phyloP scores from a whole-genome alignment of 2,329 filamentous ascomycete genomes.

The Botryotinia convoluta region DNA sequence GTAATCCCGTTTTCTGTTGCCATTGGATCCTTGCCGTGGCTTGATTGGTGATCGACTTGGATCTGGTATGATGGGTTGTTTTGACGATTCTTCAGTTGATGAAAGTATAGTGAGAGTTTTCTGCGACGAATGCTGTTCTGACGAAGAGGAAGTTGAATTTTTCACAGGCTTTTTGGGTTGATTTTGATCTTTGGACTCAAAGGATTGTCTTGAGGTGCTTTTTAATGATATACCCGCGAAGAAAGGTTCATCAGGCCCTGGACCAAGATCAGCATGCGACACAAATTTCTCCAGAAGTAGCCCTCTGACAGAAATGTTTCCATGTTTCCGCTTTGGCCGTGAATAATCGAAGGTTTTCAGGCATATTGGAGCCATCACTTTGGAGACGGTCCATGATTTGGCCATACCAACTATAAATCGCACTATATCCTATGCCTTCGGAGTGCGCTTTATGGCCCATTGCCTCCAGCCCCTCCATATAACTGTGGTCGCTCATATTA shows the following conservation, averaged over 20 bases:
- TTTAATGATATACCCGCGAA: not conserved
- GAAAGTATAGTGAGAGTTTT: not conserved
- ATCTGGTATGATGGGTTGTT: too few relatives aligned
- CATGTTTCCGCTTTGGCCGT: not conserved
- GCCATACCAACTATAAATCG: not conserved
- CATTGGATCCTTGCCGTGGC: not conserved
- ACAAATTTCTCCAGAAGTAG: not conserved
- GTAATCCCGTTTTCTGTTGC: not conserved
- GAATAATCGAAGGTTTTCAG: not conserved
- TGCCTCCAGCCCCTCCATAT: not conserved
- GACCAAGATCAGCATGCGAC: not conserved
- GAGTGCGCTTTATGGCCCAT: not conserved
- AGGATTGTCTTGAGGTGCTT: too few relatives aligned
- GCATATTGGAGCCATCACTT: not conserved
- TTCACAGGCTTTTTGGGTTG: not conserved
- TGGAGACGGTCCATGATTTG: not conserved
- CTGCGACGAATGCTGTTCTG: not conserved
- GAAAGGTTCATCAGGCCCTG: not conserved
- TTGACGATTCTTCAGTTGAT: not conserved
- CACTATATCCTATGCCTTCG: not conserved
- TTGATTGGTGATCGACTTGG: not conserved
- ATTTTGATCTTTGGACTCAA: too few relatives aligned
- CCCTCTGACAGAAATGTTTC: not conserved
- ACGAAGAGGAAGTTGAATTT: too few relatives aligned
- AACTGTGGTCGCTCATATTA: not conserved